phyloP scores from a whole-genome alignment of 208 protist genomes.

The Acanthamoeba sp. region DNA sequence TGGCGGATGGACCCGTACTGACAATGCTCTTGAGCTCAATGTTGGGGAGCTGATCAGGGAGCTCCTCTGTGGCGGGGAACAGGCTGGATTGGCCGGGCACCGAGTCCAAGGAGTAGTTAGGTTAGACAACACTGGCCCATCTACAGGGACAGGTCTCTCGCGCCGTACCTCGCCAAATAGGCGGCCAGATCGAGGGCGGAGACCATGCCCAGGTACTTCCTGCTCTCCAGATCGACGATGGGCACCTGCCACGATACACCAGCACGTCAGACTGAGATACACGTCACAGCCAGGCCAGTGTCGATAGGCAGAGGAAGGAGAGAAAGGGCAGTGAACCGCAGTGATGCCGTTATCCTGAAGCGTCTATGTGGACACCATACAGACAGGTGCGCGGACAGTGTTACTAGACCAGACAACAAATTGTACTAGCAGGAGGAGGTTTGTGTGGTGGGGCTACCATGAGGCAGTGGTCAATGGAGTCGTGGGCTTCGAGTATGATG shows the following conservation, averaged over 20 bases:
- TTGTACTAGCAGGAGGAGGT: neutral
- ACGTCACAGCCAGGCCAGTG: too few species aligned
- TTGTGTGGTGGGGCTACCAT: neutral
- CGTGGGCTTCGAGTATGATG: slow-evolving; percentile 29
- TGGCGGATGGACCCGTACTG: slow-evolving; percentile 16
- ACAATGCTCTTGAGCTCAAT: slow-evolving; percentile 49
- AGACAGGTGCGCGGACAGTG: too few species aligned
- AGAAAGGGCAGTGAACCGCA: neutral
- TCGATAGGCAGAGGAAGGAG: neutral
- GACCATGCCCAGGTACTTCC: slow-evolving; percentile 49
- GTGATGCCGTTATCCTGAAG: slow-evolving; percentile 11
- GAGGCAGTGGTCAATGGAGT: slow-evolving; percentile 32
- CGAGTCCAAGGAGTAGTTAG: too few species aligned
- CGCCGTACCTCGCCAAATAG: slow-evolving; percentile 40
- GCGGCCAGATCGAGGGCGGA: slow-evolving; percentile 51
- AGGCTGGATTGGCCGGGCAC: too few species aligned
- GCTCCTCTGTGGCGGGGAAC: neutral
- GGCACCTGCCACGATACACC: neutral
- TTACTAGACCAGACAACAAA: neutral
- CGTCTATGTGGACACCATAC: too few species aligned
- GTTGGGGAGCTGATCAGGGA: slow-evolving; percentile 56
- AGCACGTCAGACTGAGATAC: neutral
- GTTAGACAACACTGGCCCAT: too few species aligned
- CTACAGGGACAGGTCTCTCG: too few species aligned
- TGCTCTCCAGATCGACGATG: slow-evolving; percentile 27